These are phyloP conservation scores for Aspergillus sp. DNA, from an alignment of 2,329 filamentous ascomycete species.

Conservation along the genomic window DNA sequence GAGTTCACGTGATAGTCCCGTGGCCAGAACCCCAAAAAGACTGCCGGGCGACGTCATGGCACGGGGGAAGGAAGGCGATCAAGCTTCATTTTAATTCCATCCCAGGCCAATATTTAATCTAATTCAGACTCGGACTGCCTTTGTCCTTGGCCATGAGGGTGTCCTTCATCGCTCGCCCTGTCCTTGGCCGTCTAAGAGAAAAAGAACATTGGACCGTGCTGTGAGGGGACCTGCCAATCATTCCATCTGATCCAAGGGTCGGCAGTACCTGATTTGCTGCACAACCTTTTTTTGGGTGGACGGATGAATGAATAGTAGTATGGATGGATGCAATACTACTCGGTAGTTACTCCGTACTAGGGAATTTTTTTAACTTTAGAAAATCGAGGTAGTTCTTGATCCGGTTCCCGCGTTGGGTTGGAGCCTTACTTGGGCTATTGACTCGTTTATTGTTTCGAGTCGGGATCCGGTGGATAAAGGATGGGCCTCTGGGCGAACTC, in stretches of 20 bases:
- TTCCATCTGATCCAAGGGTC: background rate
- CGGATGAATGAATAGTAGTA: background rate
- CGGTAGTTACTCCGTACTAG: background rate
- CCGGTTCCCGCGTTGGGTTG: background rate
- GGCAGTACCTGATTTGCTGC: background rate
- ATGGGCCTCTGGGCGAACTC: background rate
- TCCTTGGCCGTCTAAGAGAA: background rate
- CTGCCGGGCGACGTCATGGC: background rate
- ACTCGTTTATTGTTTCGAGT: conserved; percentile 17
- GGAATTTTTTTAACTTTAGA: background rate
- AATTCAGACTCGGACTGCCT: background rate
- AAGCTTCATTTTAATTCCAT: background rate
- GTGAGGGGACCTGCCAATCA: background rate
- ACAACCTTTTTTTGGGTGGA: background rate
- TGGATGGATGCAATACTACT: too few relatives aligned
- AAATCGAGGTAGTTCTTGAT: background rate
- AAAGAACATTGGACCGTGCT: background rate
- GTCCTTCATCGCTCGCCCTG: background rate
- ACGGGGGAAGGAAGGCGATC: background rate
- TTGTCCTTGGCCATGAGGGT: background rate
- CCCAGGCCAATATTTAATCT: background rate
- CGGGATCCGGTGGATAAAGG: conserved; percentile 8
- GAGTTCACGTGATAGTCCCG: background rate
- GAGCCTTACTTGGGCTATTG: conserved; percentile 24
- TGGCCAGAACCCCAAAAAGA: background rate